Conservation (phyloP, 208 protist species). For the Acanthamoeba healyi region DNA sequence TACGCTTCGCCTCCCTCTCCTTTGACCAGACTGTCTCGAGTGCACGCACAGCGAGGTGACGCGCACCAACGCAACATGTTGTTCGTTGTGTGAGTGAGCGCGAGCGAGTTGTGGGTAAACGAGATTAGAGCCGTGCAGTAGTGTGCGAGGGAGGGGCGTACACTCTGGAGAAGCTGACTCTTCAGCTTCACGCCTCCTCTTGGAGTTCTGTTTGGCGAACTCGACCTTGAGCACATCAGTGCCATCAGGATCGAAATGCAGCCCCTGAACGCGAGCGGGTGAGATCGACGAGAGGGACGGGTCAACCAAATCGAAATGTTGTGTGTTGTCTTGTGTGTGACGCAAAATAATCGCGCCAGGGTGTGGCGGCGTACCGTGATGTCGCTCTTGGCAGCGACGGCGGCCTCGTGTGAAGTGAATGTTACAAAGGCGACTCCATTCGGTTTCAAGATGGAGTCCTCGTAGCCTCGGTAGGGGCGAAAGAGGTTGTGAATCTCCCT, state of each 20-base stretch:
- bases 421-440: slow-evolving; percentile 59
- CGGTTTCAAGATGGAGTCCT: slow-evolving; percentile 60
- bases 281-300: too few relatives aligned
- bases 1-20: slow-evolving; percentile 40
- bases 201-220: slow-evolving; percentile 66
- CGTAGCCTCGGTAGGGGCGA: slow-evolving; percentile 47
- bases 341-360: background rate
- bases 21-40: background rate
- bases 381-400: slow-evolving; percentile 8
- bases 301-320: too few relatives aligned
- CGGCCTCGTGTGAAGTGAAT: slow-evolving; percentile 28
- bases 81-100: background rate
- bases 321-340: too few relatives aligned
- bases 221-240: slow-evolving; percentile 30
- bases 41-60: too few relatives aligned
- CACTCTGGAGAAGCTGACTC: slow-evolving; percentile 39
- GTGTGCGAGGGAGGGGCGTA: background rate
- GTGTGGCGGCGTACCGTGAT: background rate
- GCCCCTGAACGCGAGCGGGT: background rate
- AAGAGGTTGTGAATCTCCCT: slow-evolving; percentile 74
- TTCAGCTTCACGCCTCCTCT: slow-evolving; percentile 42
- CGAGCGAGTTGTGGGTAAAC: background rate
- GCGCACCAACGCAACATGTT: background rate
- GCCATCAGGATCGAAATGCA: slow-evolving; percentile 56
- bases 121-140: background rate